Evolutionary conservation across 163 green algal genomes (phyloP).

Genomic region (Scenedesmus sp.): DNA sequence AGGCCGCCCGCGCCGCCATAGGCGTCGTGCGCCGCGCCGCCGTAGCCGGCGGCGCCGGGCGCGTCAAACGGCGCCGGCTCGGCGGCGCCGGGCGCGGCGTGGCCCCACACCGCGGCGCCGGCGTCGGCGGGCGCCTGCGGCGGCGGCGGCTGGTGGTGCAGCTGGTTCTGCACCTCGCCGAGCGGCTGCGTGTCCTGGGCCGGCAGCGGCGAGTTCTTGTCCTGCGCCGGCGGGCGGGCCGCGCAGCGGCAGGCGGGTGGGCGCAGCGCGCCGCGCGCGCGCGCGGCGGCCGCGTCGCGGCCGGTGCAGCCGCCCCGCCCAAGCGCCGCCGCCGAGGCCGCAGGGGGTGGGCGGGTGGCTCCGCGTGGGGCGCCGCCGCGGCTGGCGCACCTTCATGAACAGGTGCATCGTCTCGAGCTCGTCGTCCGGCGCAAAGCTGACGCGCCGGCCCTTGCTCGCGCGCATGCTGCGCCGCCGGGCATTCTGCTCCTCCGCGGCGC

Average conservation of each 20-base stretch:
- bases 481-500: constrained; percentile 50
- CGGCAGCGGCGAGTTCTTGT: constrained; percentile 41
- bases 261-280: background rate
- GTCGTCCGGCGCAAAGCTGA: constrained; percentile 88
- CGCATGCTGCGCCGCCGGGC: constrained; percentile 44
- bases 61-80: too few species aligned
- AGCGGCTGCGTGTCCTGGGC: constrained; percentile 41
- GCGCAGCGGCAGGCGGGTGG: background rate
- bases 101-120: too few species aligned
- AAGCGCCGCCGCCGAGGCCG: too few species aligned
- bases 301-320: too few species aligned
- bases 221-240: constrained; percentile 7
- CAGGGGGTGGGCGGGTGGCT: too few species aligned
- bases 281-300: background rate
- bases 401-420: constrained; percentile 83
- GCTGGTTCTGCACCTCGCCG: constrained; percentile 41
- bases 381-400: constrained; percentile 67
- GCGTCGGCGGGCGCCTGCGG: too few species aligned
- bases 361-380: too few species aligned
- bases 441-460: constrained; percentile 58
- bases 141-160: background rate
- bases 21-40: too few species aligned
- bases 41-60: too few species aligned
- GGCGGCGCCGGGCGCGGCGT: too few species aligned
- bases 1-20: too few species aligned